Base-by-base conservation (phyloP, 192 early-diverging fungal genomes). In the Backusella mclennaniae region DNA sequence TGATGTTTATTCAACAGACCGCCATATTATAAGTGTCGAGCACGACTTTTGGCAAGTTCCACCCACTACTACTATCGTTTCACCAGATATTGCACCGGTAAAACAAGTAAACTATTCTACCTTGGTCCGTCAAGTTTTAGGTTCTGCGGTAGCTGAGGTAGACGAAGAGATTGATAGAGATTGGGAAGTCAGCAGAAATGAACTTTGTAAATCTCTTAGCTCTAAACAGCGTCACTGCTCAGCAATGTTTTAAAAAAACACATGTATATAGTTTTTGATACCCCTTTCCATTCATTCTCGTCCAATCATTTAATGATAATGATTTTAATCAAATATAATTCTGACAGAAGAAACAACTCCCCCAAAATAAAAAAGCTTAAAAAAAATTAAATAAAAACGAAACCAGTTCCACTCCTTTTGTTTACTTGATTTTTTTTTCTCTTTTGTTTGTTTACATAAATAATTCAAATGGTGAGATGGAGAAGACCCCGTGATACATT, bases 121-220 rank as follows among this genome's bases (percentile, higher is more conserved):
- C 39, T 44, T 46, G 39, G 44, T 71, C 23, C 39, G 42, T 9
- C 44, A 44, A 8, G 42, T 71, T 23, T 49, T 71, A 31, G 70
- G 70, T 6, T 71, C 70, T 4, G 42, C 70, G 0, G 23, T 71
- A 29, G 70, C 23, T 17, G 42, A 71, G 17, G 70, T 71, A 15
- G 70, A 71, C 46, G 44, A 71, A 31, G 70, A 71, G 31, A 71
- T 71, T 49, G 70, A 71, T 49, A 49, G 26, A 35, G 42, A 71
- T 33, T 71, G 70, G 70, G 70, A 71, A 17, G 29, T 31, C n/a
- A 71, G 70, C 6, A 42, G 70, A 33, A 71, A 49, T 26, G 29
- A 21, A 21, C 39, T 71, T 29, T 23, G 70, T 38, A 35, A 41
- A 69, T 69, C 68, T 23, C 38, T 69, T 35, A 38, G 41, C 21